These are phyloP conservation scores for Smallanthus sonchifolius DNA, from an alignment of 129 eudicot genomes.

Conservation along the genomic window DNA sequence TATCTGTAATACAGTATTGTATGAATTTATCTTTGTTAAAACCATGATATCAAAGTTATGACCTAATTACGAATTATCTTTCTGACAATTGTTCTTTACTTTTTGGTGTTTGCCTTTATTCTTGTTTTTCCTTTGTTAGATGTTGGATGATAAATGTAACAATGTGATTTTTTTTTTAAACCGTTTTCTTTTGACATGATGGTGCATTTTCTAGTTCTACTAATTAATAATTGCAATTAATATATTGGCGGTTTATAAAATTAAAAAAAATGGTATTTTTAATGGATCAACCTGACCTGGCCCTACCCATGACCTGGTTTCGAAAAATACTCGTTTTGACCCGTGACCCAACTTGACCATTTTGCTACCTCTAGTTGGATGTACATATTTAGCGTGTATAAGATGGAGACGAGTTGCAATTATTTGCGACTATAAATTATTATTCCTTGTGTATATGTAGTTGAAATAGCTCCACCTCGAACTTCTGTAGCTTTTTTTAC, in stretches of 20 bases:
- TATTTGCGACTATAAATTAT: background rate
- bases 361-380: background rate
- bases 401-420: background rate
- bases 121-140: background rate
- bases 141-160: background rate
- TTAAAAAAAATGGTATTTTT: background rate
- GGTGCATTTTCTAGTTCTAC: background rate
- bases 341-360: background rate
- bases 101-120: background rate
- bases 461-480: background rate
- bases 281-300: too few relatives aligned
- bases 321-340: background rate
- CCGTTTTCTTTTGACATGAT: background rate
- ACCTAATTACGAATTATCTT: background rate
- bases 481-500: background rate
- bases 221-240: background rate
- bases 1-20: background rate
- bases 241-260: background rate
- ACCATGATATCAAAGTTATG: background rate
- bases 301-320: background rate
- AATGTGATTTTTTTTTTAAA: background rate
- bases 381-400: background rate
- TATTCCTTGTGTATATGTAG: background rate
- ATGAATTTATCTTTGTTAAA: background rate
- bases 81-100: background rate